phyloP scores from a whole-genome alignment of 1,284 basidiomycete genomes.

The Rhodotorula sp. region DNA sequence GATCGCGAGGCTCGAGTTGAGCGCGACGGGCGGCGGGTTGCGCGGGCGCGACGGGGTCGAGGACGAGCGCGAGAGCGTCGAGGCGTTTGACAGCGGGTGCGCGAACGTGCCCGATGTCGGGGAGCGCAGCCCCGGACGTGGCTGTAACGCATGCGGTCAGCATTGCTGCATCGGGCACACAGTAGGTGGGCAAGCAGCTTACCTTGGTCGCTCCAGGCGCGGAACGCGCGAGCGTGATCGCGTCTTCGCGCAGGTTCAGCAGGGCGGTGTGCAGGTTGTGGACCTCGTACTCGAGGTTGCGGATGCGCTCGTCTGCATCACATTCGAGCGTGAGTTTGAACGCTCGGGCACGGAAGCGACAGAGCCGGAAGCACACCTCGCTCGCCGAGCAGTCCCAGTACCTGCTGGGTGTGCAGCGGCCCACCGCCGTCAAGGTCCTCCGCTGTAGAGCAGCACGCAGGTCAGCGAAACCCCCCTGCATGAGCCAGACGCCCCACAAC shows the following conservation, averaged over 20 bases:
- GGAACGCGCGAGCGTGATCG: slow-evolving; percentile 5
- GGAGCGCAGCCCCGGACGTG: slow-evolving; percentile 28
- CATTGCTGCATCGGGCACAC: no score
- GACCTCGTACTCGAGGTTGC: slow-evolving; percentile 72
- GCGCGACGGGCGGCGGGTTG: slow-evolving; percentile 7
- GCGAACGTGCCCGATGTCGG: slow-evolving; percentile 33
- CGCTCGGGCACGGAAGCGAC: neutral
- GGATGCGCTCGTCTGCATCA: slow-evolving; percentile 65
- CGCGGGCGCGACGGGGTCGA: slow-evolving; percentile 24
- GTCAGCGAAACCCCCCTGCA: neutral
- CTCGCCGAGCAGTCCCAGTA: slow-evolving; percentile 40
- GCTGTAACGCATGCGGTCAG: neutral
- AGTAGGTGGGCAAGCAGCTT: no score
- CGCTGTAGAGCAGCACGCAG: slow-evolving; percentile 26
- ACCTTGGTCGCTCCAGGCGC: slow-evolving; percentile 19
- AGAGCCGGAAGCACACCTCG: slow-evolving; percentile 30
- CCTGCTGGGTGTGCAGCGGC: slow-evolving; percentile 30
- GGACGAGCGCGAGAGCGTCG: slow-evolving; percentile 31
- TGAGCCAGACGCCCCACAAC: neutral
- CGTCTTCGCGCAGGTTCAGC: slow-evolving; percentile 49
- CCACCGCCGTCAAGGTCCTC: slow-evolving; percentile 41
- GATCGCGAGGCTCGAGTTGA: slow-evolving; percentile 7
- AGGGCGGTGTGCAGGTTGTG: slow-evolving; percentile 64
- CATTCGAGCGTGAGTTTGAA: neutral
- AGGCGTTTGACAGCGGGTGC: slow-evolving; percentile 39